These are phyloP conservation scores for Takakia lepidozioides DNA, from an alignment of 225 moss, liverwort and hornwort species.

Conservation along the genomic window DNA sequence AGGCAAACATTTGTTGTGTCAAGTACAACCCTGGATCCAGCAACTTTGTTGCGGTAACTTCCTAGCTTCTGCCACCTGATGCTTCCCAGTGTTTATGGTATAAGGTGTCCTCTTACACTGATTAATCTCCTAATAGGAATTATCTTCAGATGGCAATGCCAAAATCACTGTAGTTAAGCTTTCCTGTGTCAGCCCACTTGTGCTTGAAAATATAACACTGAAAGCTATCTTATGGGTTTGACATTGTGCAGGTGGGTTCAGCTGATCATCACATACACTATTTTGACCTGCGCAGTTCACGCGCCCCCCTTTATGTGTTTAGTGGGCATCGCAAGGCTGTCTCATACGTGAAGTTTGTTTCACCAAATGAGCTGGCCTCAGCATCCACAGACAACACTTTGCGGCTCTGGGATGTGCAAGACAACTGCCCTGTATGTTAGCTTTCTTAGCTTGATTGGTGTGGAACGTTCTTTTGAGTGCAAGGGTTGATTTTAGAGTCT, in stretches of 20 bases:
- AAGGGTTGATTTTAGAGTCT: too few relatives aligned
- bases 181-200: too few relatives aligned
- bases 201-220: too few relatives aligned
- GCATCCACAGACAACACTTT: constrained; percentile 94
- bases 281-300: constrained; percentile 68
- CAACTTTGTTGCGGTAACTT: constrained; percentile 68
- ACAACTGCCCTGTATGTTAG: constrained; percentile 60
- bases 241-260: constrained; percentile 81
- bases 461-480: too few relatives aligned
- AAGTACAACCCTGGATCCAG: constrained; percentile 92
- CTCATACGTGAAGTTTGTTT: constrained; percentile 93
- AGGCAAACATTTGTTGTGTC: constrained; percentile 91
- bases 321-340: constrained; percentile 82
- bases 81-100: too few relatives aligned
- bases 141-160: too few relatives aligned
- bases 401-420: constrained; percentile 88
- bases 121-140: too few relatives aligned
- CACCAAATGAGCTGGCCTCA: constrained; percentile 78
- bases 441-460: too few relatives aligned
- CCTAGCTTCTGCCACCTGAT: too few relatives aligned
- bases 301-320: constrained; percentile 59
- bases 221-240: too few relatives aligned
- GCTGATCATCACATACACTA: constrained; percentile 86
- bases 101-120: too few relatives aligned
- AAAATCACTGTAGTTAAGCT: too few relatives aligned